Conservation (phyloP, 352 stramenopile genomes). For the Phytophthora fragariaefolia region DNA sequence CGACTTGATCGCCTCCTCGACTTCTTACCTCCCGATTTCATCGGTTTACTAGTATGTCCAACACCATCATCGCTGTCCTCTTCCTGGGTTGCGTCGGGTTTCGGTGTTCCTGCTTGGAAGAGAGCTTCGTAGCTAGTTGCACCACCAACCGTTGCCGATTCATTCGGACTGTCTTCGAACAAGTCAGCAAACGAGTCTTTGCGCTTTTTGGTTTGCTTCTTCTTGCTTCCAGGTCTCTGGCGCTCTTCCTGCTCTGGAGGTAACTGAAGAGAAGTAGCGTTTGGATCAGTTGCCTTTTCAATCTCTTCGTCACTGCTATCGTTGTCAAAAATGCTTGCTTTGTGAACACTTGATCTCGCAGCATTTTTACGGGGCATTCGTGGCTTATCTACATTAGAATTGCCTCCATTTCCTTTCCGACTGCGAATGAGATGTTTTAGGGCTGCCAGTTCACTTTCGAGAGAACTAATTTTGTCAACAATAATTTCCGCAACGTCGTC, state of each 20-base stretch:
- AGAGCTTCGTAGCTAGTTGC: conserved; percentile 62
- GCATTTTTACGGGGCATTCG: conserved; percentile 8
- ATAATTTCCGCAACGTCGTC: conserved; percentile 74
- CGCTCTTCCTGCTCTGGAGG: conserved; percentile 15
- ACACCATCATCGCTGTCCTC: conserved; percentile 24
- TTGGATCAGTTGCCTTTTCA: conserved; percentile 23
- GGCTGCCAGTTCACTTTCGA: conserved; percentile 68
- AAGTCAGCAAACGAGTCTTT: conserved; percentile 79
- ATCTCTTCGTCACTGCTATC: conserved; percentile 60
- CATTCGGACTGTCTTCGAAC: conserved; percentile 62
- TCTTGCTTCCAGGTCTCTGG: conserved; percentile 24
- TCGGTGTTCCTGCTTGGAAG: conserved; percentile 41
- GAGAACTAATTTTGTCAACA: conserved; percentile 80
- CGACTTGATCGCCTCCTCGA: not conserved
- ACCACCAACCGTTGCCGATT: conserved; percentile 32
- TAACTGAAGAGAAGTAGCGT: conserved; percentile 10
- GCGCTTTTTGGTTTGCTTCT: conserved; percentile 40
- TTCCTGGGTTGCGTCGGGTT: conserved; percentile 20
- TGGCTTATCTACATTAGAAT: not conserved
- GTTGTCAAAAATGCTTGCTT: conserved; percentile 79
- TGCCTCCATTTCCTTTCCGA: conserved; percentile 40
- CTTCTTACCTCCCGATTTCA: conserved; percentile 10
- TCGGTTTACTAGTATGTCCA: conserved; percentile 9
- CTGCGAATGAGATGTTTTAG: conserved; percentile 75
- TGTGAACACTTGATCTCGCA: conserved; percentile 35